phyloP scores from a whole-genome alignment of 164 flowering plant species.

The Chimonanthus praecox region DNA sequence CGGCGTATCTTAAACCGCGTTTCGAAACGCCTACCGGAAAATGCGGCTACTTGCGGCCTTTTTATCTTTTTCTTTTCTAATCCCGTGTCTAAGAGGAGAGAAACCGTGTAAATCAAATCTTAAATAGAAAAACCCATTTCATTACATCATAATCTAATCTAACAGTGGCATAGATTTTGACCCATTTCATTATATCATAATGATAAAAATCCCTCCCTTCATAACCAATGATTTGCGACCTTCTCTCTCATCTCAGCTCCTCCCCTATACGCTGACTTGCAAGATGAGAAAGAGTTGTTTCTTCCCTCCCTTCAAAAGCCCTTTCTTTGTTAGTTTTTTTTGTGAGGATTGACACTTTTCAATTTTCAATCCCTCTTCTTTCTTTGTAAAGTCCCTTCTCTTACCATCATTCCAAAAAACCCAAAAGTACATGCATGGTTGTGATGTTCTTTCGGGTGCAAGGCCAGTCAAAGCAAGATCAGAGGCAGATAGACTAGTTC shows the following conservation, averaged over 20 bases:
- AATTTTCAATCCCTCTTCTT: background rate
- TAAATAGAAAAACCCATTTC: too few species aligned
- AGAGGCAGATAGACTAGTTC: background rate
- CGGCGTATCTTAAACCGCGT: background rate
- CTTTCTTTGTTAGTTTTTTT: background rate
- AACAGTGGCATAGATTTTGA: too few species aligned
- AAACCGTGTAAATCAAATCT: too few species aligned
- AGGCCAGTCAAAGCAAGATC: conserved; percentile 5
- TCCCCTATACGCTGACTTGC: background rate
- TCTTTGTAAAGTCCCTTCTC: conserved; percentile 3
- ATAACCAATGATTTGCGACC: background rate
- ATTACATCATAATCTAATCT: too few species aligned
- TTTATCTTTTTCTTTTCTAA: conserved; percentile 1
- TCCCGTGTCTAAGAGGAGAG: background rate
- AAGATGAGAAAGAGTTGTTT: background rate
- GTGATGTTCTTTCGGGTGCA: conserved; percentile 17
- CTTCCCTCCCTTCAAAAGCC: background rate
- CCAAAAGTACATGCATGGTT: conserved; percentile 11
- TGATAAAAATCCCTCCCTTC: background rate
- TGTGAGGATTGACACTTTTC: background rate
- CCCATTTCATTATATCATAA: background rate
- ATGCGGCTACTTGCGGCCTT: conserved; percentile 7
- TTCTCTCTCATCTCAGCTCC: background rate
- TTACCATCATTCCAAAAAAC: conserved; percentile 7
- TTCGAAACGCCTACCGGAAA: conserved; percentile 2